These are phyloP conservation scores for Phaffia rhodozyma DNA, from an alignment of 1,284 basidiomycete genomes.

Conservation along the genomic window DNA sequence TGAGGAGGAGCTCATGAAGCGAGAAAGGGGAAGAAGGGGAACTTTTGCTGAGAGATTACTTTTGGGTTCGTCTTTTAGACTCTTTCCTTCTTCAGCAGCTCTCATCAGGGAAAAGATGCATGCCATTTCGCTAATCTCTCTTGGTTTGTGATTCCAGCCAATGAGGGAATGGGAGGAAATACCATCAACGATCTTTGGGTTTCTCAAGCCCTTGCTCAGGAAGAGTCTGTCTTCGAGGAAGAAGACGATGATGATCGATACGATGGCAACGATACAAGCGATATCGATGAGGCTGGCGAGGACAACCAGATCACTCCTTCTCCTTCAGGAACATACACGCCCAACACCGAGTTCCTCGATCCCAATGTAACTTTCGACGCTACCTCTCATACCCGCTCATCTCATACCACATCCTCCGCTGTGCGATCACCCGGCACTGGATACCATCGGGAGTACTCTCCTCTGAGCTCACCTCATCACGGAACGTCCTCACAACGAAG, in stretches of 20 bases:
- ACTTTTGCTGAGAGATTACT: conserved; percentile 83
- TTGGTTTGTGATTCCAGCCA: conserved; percentile 23
- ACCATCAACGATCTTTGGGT: conserved; percentile 38
- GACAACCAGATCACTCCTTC: conserved; percentile 19
- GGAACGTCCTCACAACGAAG: neutral
- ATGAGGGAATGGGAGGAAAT: conserved; percentile 34
- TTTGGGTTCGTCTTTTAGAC: conserved; percentile 39
- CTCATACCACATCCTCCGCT: neutral
- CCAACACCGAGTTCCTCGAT: neutral
- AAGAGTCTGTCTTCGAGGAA: conserved; percentile 35
- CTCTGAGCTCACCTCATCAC: neutral
- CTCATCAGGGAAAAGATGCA: too few species aligned
- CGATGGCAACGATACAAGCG: conserved; percentile 21
- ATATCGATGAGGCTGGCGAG: conserved; percentile 21
- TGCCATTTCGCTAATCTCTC: neutral
- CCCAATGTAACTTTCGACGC: neutral
- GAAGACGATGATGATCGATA: conserved; percentile 28
- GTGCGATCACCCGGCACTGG: neutral
- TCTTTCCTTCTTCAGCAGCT: neutral
- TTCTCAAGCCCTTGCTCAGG: conserved; percentile 34
- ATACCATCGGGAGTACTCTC: neutral
- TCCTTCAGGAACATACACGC: conserved; percentile 21
- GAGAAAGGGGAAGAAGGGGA: neutral
- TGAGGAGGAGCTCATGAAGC: neutral
- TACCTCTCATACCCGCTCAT: too few species aligned